A percentile compares a stretch with the other conserved stretches of the same genome.
Conservation (phyloP, 2,329 filamentous ascomycete species). For the Stachybotrys elegans region DNA sequence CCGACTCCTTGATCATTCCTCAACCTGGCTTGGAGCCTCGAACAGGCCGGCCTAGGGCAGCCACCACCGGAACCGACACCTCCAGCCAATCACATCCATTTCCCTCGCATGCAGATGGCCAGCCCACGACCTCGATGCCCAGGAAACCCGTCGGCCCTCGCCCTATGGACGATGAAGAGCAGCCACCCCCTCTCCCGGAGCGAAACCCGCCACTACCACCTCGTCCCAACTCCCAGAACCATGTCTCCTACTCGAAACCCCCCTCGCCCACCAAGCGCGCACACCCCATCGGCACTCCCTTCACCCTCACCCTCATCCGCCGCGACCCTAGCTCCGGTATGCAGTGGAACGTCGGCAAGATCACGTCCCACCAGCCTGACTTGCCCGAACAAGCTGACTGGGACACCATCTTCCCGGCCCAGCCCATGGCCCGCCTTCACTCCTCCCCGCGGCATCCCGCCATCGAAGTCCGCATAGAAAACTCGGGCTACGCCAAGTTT, state of each 20-base stretch:
- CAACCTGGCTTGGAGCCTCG: too few relatives aligned
- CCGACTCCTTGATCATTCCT: too few relatives aligned
- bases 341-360: slow-evolving; percentile 72
- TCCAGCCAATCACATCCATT: neutral
- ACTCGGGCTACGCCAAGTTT: slow-evolving; percentile 54
- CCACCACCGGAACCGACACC: neutral
- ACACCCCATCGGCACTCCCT: slow-evolving; percentile 34
- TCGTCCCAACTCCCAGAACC: neutral
- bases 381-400: slow-evolving; percentile 14
- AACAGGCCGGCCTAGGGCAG: slow-evolving; percentile 11
- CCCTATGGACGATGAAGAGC: neutral
- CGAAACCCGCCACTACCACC: neutral
- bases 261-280: slow-evolving; percentile 31
- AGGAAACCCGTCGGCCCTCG: neutral
- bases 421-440: slow-evolving; percentile 11
- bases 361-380: slow-evolving; percentile 51
- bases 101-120: too few relatives aligned
- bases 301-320: slow-evolving; percentile 63
- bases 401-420: slow-evolving; percentile 16
- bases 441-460: slow-evolving; percentile 24
- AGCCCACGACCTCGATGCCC: neutral
- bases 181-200: neutral
- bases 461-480: slow-evolving; percentile 49
- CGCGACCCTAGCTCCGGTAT: slow-evolving; percentile 62
- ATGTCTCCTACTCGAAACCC: too few relatives aligned